Conservation (phyloP, 192 early-diverging fungal genomes). For the Umbelopsis sp. region DNA sequence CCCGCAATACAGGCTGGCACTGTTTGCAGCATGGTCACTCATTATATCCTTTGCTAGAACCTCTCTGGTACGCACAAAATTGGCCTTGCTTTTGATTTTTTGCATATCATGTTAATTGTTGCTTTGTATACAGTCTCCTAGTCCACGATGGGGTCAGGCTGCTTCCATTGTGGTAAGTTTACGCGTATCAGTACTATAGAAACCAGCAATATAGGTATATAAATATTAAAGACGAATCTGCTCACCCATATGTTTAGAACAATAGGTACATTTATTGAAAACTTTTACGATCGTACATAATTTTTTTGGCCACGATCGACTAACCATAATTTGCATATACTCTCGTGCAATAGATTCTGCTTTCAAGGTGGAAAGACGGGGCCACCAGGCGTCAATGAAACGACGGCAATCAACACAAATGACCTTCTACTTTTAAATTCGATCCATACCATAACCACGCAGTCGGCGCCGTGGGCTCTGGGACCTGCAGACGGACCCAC, state of each 20-base stretch:
- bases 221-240: background rate
- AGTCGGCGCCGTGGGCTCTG: constrained; percentile 11
- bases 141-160: constrained; percentile 25
- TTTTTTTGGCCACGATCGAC: background rate
- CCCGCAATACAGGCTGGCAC: constrained; percentile 6
- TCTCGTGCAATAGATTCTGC: constrained; percentile 8
- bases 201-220: background rate
- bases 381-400: constrained; percentile 12
- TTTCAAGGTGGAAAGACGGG: constrained; percentile 26
- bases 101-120: background rate
- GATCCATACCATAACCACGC: background rate
- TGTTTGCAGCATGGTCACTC: constrained; percentile 3
- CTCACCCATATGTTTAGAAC: background rate
- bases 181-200: background rate
- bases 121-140: constrained; percentile 1
- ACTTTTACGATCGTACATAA: too few relatives aligned
- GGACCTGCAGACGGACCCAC: constrained; percentile 21
- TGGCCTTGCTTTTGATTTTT: background rate
- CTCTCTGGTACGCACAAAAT: background rate
- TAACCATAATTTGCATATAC: background rate
- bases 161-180: constrained; percentile 9
- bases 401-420: constrained; percentile 17
- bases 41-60: background rate
- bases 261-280: background rate
- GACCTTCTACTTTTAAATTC: constrained; percentile 12